Evolutionary conservation across 495 filamentous ascomycete species (phyloP), one percentile per base, ranked within the genome.

Genomic region (Aspergillus nidulans): DNA sequence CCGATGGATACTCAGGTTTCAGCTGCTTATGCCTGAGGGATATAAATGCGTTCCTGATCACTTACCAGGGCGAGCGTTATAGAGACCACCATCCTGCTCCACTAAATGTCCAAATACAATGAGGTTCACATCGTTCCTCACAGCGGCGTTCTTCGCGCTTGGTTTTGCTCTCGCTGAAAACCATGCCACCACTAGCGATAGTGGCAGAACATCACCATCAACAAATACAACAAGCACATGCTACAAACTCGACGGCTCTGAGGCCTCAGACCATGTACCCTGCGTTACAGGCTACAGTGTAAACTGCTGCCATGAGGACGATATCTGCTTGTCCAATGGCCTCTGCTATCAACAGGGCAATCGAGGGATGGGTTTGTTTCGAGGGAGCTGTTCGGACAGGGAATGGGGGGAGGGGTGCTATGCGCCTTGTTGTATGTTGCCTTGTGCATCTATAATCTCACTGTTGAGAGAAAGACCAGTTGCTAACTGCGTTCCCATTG

Each of bases 291-390:
- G 25, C 34, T 16, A 32, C 8, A 41, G 28, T 7, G 26, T 38
- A 24, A 58, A 58, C 45, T 58, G 56, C 50, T 53, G 56, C 45
- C 47, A 58, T 28, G 30, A 6, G 2, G 23, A 30, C 13, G 56
- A 58, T 40, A 34, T 58, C 15, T 58, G 56, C 36, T 9, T 58
- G 19, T 49, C 50, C 20, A 49, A 58, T 23, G 56, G 56, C 1
- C 45, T 58, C 1, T 58, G 56, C 44, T 58, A 49, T 23, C 36
- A 49, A 20, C 56, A 58, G 20, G 45, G 50, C 0, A 9, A n/a
- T 13, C 44, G 44, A 7, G 44, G 49, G 15, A 34, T 53, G 32
- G 52, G 16, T 39, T 36, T 55, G 1, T 48, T 34, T 7, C 32
- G 52, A 23, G 52, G 52, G 19, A 49, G 30, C 12, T 55, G 52